Evolutionary conservation across 1,284 basidiomycete species (phyloP).

Genomic region (Pyrrhoderma noxium): DNA sequence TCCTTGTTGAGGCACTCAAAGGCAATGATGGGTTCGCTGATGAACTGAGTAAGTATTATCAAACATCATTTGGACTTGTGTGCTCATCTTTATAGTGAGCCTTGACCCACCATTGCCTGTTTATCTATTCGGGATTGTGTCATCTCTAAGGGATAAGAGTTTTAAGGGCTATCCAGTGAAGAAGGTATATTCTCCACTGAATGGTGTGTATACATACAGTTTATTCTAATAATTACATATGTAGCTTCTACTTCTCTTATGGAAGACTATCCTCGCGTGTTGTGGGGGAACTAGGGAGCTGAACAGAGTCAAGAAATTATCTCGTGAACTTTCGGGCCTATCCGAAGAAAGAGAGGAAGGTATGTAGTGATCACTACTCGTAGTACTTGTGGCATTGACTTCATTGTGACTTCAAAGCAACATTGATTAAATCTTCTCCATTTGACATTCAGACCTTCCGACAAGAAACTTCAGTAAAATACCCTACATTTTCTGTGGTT

Average conservation of each 20-base stretch:
- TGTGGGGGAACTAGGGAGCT: constrained; percentile 90
- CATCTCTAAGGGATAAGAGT: constrained; percentile 87
- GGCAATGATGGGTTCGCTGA: constrained; percentile 90
- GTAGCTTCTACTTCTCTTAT: constrained; percentile 88
- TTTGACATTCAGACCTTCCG: constrained; percentile 84
- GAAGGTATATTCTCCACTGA: constrained; percentile 49
- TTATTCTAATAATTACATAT: constrained; percentile 2
- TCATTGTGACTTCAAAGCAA: constrained; percentile 30
- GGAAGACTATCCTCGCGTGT: constrained; percentile 92
- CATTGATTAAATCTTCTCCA: constrained; percentile 77
- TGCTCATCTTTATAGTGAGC: constrained; percentile 56
- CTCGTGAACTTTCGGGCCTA: constrained; percentile 76
- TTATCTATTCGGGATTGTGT: constrained; percentile 85
- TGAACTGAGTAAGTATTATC: constrained; percentile 74
- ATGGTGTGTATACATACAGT: not conserved
- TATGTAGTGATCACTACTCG: constrained; percentile 29
- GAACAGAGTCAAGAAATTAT: constrained; percentile 74
- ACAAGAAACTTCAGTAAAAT: constrained; percentile 86
- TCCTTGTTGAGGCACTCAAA: constrained; percentile 88
- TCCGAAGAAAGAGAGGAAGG: constrained; percentile 58
- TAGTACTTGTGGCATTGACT: no score
- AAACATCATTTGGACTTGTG: not conserved
- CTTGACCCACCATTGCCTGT: constrained; percentile 92
- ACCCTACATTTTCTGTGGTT: constrained; percentile 80
- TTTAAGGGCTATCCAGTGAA: constrained; percentile 95